Conservation (phyloP, 2,329 filamentous ascomycete genomes). For the Berkeleyomyces basicola region DNA sequence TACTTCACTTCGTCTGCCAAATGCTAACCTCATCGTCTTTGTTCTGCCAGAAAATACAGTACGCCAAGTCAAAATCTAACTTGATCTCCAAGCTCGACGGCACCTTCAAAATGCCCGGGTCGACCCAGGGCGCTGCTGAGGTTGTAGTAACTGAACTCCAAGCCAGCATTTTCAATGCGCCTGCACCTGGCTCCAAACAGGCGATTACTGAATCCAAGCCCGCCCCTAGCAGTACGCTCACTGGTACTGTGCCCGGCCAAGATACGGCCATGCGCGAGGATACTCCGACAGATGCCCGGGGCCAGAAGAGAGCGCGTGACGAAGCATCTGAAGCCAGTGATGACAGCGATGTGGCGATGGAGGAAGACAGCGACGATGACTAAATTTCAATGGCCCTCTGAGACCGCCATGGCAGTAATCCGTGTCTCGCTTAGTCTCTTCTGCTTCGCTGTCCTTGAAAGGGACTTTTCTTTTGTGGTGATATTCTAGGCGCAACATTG, state of each 20-base stretch:
- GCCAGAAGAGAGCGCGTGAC: constrained; percentile 55
- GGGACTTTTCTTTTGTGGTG: not conserved
- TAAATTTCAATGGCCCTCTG: constrained; percentile 20
- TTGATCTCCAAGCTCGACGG: constrained; percentile 83
- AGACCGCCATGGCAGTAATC: not conserved
- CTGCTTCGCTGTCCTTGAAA: not conserved
- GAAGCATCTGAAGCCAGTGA: constrained; percentile 54
- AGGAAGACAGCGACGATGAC: constrained; percentile 59
- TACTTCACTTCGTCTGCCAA: not conserved
- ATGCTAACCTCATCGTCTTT: not conserved
- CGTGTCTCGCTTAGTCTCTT: not conserved
- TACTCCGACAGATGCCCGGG: constrained; percentile 37
- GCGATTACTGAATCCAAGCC: constrained; percentile 20
- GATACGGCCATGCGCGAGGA: constrained; percentile 35
- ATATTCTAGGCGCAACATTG: not conserved
- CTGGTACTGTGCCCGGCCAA: not conserved
- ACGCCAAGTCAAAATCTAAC: constrained; percentile 79
- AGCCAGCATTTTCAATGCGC: constrained; percentile 64
- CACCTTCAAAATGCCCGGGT: constrained; percentile 57
- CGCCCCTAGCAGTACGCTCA: constrained; percentile 28
- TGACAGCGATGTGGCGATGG: constrained; percentile 51
- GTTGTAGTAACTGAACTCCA: constrained; percentile 57
- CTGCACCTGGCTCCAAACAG: constrained; percentile 34
- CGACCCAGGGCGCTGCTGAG: constrained; percentile 31
- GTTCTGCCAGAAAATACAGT: constrained; percentile 66